Conservation (phyloP, 768 basidiomycete species). For the Xerocomellus chrysenteron region DNA sequence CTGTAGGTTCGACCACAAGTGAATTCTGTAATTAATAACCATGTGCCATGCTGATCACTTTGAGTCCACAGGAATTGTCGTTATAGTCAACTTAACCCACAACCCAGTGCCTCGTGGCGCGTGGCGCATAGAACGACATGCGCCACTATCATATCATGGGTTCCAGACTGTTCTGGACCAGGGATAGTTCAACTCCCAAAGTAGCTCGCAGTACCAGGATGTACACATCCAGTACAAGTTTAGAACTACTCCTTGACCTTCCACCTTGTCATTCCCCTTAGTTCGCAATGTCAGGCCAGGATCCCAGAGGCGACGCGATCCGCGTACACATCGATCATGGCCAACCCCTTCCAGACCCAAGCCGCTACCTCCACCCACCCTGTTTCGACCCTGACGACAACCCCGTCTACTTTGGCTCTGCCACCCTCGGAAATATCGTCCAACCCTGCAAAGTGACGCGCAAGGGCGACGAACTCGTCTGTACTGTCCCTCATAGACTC, state of each 20-base stretch:
- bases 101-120: no score
- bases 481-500: not conserved
- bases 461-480: not conserved
- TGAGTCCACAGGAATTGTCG: no score
- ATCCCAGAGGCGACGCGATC: not conserved
- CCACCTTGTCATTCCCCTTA: not conserved
- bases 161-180: no score
- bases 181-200: no score
- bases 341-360: not conserved
- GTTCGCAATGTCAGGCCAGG: not conserved
- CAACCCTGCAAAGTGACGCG: slow-evolving; percentile 9
- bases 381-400: slow-evolving; percentile 4
- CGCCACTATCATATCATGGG: no score
- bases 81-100: no score
- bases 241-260: no score
- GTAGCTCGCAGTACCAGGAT: no score
- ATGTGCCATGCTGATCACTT: no score
- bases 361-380: slow-evolving; percentile 6
- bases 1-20: not conserved
- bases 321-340: slow-evolving; percentile 2
- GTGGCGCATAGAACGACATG: no score
- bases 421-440: not conserved
- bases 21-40: not conserved
- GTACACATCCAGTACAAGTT: no score
- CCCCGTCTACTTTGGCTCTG: slow-evolving; percentile 1